Evolutionary conservation across 2,329 filamentous ascomycete species (phyloP).

Genomic region (Alternaria brassicicola): DNA sequence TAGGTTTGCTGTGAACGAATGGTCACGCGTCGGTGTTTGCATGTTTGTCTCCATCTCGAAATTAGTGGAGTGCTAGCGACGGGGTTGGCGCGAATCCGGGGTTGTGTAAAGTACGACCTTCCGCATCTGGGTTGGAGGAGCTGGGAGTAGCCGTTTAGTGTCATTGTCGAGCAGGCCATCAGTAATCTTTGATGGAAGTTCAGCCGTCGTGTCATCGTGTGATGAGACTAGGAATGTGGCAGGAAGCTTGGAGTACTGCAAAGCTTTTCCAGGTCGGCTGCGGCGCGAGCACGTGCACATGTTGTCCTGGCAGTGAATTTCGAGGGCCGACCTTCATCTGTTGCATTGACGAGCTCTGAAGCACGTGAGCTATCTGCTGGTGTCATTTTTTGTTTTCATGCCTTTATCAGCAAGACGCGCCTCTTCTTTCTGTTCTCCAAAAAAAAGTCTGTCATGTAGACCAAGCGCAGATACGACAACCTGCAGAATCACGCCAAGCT

Average conservation of each 20-base stretch:
- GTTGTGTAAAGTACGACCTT: constrained; percentile 4
- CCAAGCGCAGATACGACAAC: background rate
- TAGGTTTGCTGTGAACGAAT: background rate
- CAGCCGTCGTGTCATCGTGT: background rate
- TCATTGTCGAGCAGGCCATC: background rate
- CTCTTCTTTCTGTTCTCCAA: background rate
- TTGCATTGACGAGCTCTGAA: background rate
- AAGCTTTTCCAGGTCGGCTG: background rate
- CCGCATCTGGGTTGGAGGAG: constrained; percentile 2
- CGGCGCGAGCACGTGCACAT: background rate
- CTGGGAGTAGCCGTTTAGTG: background rate
- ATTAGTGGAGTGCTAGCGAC: background rate
- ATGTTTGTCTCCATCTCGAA: background rate
- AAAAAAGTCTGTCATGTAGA: background rate
- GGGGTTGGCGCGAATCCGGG: constrained; percentile 2
- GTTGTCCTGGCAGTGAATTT: background rate
- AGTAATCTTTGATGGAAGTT: background rate
- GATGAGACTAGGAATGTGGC: background rate
- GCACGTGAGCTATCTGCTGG: background rate
- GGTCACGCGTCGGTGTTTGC: constrained; percentile 7
- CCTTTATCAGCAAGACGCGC: background rate
- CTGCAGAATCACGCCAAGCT: background rate
- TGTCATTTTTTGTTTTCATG: background rate
- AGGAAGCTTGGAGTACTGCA: background rate
- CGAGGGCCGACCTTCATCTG: background rate